Evolutionary conservation across 805 yeast genomes (phyloP).

Genomic region (Teunomyces kruisii): DNA sequence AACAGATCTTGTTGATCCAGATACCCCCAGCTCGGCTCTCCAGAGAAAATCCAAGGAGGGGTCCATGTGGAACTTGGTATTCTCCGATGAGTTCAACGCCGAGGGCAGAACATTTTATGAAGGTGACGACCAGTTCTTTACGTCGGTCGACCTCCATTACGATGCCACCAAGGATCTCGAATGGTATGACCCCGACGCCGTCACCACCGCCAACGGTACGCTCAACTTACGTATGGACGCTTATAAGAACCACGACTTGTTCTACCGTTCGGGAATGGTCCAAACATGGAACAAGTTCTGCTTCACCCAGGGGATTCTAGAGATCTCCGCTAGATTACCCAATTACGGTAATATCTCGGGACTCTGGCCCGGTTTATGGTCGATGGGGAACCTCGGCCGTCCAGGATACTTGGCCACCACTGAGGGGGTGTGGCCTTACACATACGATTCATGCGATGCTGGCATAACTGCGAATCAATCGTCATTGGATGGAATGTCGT

Average conservation of each 20-base stretch:
- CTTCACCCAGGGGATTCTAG: slow-evolving; percentile 79
- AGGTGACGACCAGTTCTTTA: slow-evolving; percentile 45
- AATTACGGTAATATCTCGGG: slow-evolving; percentile 78
- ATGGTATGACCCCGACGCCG: slow-evolving; percentile 46
- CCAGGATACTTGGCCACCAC: slow-evolving; percentile 87
- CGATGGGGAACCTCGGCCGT: slow-evolving; percentile 89
- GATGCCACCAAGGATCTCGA: slow-evolving; percentile 45
- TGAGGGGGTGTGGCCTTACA: slow-evolving; percentile 95
- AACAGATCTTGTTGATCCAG: slow-evolving; percentile 39
- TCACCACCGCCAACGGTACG: slow-evolving; percentile 40
- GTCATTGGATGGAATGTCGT: slow-evolving; percentile 84
- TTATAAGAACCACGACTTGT: slow-evolving; percentile 60
- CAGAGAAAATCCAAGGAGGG: slow-evolving; percentile 23
- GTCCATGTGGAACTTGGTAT: slow-evolving; percentile 36
- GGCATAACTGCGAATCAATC: slow-evolving; percentile 95
- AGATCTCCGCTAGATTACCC: slow-evolving; percentile 75
- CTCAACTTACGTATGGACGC: slow-evolving; percentile 38
- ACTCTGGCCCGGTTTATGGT: slow-evolving; percentile 96
- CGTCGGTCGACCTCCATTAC: slow-evolving; percentile 41
- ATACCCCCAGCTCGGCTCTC: slow-evolving; percentile 34
- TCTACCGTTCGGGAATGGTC: slow-evolving; percentile 87
- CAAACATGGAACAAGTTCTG: slow-evolving; percentile 93
- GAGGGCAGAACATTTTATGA: slow-evolving; percentile 45
- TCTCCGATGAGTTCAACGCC: slow-evolving; percentile 44
- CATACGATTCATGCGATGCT: slow-evolving; percentile 84